Percentiles rank a stretch among this genome's conserved stretches.
Conservation (phyloP, 495 filamentous ascomycete species). For the Trypethelium eluteriae region DNA sequence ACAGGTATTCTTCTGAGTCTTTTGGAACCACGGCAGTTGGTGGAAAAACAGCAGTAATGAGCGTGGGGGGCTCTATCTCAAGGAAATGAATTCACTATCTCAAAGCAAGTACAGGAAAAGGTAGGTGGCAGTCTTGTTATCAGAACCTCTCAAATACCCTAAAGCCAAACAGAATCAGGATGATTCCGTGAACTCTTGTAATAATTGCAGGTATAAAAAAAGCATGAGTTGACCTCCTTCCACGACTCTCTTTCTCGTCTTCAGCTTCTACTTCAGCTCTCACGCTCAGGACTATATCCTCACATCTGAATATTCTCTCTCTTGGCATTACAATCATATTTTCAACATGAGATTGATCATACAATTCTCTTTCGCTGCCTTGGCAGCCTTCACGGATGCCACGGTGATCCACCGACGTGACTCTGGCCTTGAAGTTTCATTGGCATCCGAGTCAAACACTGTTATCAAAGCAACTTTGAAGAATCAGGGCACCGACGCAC, state of each 20-base stretch:
- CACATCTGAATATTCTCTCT: background rate
- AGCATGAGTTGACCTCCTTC: background rate
- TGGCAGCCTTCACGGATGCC: slow-evolving; percentile 42
- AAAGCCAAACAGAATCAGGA: background rate
- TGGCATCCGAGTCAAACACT: slow-evolving; percentile 37
- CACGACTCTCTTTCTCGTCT: background rate
- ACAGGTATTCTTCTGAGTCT: background rate
- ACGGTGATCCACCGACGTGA: slow-evolving; percentile 37
- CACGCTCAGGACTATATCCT: background rate
- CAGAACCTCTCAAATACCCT: background rate
- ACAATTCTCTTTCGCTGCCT: slow-evolving; percentile 23
- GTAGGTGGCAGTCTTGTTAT: background rate
- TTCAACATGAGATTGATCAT: background rate
- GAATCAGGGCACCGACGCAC: slow-evolving; percentile 47
- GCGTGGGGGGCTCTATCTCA: background rate
- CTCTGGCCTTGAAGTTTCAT: slow-evolving; percentile 46
- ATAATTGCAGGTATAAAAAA: background rate
- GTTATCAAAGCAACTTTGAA: slow-evolving; percentile 54
- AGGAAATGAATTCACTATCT: background rate
- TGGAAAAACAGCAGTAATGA: background rate
- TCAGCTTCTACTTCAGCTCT: background rate
- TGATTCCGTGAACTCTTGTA: background rate
- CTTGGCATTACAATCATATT: background rate
- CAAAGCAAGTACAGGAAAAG: background rate
- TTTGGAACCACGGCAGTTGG: background rate